Percentiles rank a stretch among this genome's conserved stretches.
phyloP scores from a whole-genome alignment of 495 filamentous ascomycete species.

The Chaetomium tenue region DNA sequence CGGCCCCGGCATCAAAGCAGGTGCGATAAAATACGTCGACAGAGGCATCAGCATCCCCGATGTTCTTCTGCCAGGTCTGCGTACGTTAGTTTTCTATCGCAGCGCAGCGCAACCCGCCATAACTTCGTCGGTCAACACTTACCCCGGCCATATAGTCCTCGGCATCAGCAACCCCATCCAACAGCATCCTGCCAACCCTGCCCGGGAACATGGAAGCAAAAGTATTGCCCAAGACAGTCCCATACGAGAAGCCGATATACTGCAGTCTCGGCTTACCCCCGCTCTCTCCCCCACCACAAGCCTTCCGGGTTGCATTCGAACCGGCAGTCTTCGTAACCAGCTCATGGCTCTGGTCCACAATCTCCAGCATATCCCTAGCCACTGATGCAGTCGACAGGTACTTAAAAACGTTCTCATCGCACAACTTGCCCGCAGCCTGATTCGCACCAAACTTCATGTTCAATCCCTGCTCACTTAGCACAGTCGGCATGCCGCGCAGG shows the following conservation, averaged over 20 bases:
- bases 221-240: conserved; percentile 48
- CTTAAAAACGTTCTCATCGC: not conserved
- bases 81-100: not conserved
- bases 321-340: not conserved
- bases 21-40: conserved; percentile 50
- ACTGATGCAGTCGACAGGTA: not conserved
- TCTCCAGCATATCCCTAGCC: not conserved
- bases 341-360: not conserved
- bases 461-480: not conserved
- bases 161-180: conserved; percentile 42
- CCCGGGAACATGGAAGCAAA: conserved; percentile 49
- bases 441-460: not conserved
- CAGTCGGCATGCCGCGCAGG: not conserved
- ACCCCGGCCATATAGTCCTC: conserved; percentile 31
- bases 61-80: conserved; percentile 42
- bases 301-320: not conserved
- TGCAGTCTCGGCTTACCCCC: conserved; percentile 24
- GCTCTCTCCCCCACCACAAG: too few species aligned
- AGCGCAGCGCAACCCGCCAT: not conserved
- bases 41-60: conserved; percentile 51
- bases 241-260: conserved; percentile 33
- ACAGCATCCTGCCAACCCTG: conserved; percentile 40
- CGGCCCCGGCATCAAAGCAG: conserved; percentile 48
- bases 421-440: not conserved
- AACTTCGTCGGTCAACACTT: not conserved